Conservation (phyloP, 1,139 yeast species). For the Hansenula sp. region DNA sequence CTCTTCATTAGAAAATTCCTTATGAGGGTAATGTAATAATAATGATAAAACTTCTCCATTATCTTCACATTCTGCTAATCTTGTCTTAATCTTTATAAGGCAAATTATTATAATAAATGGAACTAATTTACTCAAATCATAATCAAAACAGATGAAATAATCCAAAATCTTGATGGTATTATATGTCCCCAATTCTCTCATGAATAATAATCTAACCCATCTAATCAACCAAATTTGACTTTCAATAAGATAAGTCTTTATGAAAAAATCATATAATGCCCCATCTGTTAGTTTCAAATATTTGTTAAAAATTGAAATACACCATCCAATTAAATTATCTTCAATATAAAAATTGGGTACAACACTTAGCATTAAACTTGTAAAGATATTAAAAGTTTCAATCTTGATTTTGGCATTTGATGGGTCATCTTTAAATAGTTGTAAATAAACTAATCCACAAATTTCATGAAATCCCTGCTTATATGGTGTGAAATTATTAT, state of each 20-base stretch:
- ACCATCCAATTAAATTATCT: constrained; percentile 29
- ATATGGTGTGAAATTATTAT: constrained; percentile 44
- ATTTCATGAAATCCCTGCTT: constrained; percentile 73
- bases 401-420: constrained; percentile 13
- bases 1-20: constrained; percentile 9
- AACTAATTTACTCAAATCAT: constrained; percentile 36
- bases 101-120: constrained; percentile 49
- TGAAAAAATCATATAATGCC: constrained; percentile 34
- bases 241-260: constrained; percentile 51
- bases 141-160: constrained; percentile 41
- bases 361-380: constrained; percentile 25
- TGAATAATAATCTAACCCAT: constrained; percentile 53
- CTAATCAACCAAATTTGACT: constrained; percentile 67
- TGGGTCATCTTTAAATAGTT: constrained; percentile 38
- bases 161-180: constrained; percentile 54
- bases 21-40: constrained; percentile 53
- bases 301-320: constrained; percentile 37
- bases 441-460: constrained; percentile 54
- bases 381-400: constrained; percentile 27
- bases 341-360: constrained; percentile 35
- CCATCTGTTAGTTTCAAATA: constrained; percentile 40
- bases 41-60: constrained; percentile 59
- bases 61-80: constrained; percentile 46
- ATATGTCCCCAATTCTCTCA: constrained; percentile 55
- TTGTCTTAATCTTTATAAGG: constrained; percentile 44